Base-by-base conservation (phyloP, 2,329 filamentous ascomycete genomes). In the Colletotrichum lindemuthianum region DNA sequence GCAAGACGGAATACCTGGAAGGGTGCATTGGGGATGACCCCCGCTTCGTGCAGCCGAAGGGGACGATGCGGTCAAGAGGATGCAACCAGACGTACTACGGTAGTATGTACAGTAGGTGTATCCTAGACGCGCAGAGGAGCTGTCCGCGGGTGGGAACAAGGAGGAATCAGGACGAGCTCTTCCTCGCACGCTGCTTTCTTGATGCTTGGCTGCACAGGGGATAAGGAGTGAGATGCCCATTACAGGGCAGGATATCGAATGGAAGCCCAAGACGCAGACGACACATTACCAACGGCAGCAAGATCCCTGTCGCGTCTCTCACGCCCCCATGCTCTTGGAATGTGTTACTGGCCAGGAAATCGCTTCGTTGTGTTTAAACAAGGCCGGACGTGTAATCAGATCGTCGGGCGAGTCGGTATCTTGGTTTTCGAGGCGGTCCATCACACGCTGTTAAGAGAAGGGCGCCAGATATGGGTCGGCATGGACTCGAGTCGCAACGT, bases 211-310 rank as follows among this genome's bases (percentile, higher is more conserved):
- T 34, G 12, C n/a, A 40, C 32, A 36, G 57, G 49, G 41, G 36
- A 44, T 37, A 33, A 59, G 33, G 36, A 49, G 48, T 36, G 37
- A 60, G 39, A 41, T 33, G 12, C 8, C 32, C 15, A n/a, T 47
- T 45, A 47, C 51, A 61, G 61, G 58, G 58, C 51, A 56, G 50
- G 56, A 44, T 50, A 65, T 65, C 61, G 61, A 65, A 65, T 65
- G 58, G 61, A 39, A 65, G 61, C 58, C 57, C 61, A 65, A 65
- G 58, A 61, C 58, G 61, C 45, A 41, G 61, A 65, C 61, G 58
- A 65, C 61, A 65, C 61, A 61, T 52, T 44, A 50, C 61, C 51
- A 56, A 65, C 58, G 15, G 47, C 58, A 61, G 45, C 51, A 36
- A 34, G 37, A 61, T 47, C 61, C 61, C 51, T 65, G 61, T 55